Base-by-base conservation (phyloP, 495 filamentous ascomycete species). In the Neurospora terricola region DNA sequence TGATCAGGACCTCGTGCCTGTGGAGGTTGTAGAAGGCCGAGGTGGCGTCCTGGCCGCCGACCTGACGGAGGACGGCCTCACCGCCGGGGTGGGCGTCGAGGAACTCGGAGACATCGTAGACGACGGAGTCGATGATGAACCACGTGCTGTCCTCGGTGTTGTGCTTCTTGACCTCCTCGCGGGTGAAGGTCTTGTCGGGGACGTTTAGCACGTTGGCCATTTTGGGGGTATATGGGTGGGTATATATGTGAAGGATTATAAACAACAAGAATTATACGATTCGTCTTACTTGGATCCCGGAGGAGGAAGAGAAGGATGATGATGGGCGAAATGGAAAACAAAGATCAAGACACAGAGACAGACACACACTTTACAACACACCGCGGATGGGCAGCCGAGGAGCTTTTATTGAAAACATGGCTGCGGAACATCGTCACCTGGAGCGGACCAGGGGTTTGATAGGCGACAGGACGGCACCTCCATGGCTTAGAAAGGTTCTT, bases 81-180 rank as follows among this genome's bases (percentile, higher is more conserved):
- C 93, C 93, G 75, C 94, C 94, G 23, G 94, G 94, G 78, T 98
- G 94, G 72, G 94, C 94, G 84, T 94, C 93, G 72, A 95, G 84
- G 82, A 98, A 97, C 72, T 96, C 94, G 59, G 92, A 92, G 62
- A 96, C 91, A 82, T 98, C 94, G 85, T 97, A 98, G 76, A 95
- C 93, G 76, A 92, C 92, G 73, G 91, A 90, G 84, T 98, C 94
- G 76, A 98, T 90, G 77, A 98, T 90, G 77, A 94, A 90, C 89
- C 91, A 93, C 72, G 80, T 72, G 73, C 90, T 91, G 78, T 97
- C 92, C 73, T 91, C 90, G 75, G 89, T 91, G 84, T 92, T 94
- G 85, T 98, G 92, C 82, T 90, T 87, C 69, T 91, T 90, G 77
- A 97, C 92, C 74, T 91, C 89, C 34, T 86, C 89, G 81, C 92